Base-by-base conservation (phyloP, 306 rosid genomes). In the Styphnolobium japonicum region DNA sequence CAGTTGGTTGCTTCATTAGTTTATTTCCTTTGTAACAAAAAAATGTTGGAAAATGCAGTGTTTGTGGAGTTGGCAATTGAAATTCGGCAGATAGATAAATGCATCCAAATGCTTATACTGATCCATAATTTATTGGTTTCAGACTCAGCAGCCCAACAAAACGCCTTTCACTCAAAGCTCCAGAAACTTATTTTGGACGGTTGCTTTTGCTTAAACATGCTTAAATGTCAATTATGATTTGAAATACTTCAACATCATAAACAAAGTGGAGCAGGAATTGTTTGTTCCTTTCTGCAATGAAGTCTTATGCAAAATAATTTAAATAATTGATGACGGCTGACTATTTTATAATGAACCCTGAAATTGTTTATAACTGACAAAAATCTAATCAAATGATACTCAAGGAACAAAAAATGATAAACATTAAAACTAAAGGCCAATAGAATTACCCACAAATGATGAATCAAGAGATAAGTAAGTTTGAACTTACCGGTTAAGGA, bases 131-230 rank as follows among this genome's bases (percentile, higher is more conserved):
- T 55, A 42, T 58, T 42, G 43, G 10, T 39, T 63, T 48, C 42
- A 21, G 40, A 76, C 73, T 63, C 63, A 76, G 73, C 64, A 29
- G 7, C 55, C 29, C 67, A 57, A 57, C 39, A n/a, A 25, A 58
- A 19, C 3, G 58, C 43, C 7, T 7, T 1, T 10, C 34, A 57
- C 39, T 4, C 4, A 29, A 60, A 14, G 42, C 40, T 14, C 22
- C 4, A 60, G 18, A 5, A 12, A 4, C 18, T 57, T 10, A 12
- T 23, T 57, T 57, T 57, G 16, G 64, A 57, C 34, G 4, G 8
- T 57, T 57, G 37, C 36, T 23, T 4, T 15, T 25, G 37, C 11
- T 25, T 57, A 3, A 27, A 1, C 31, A 27, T 27, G 31, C 31
- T 27, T 27, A 27, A 27, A 27, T 27, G 3, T 27, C 31, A n/a